Evolutionary conservation across 1,284 basidiomycete species (phyloP), one percentile per base, ranked within the genome.

Genomic region (Sanghuangporus sanghuang): DNA sequence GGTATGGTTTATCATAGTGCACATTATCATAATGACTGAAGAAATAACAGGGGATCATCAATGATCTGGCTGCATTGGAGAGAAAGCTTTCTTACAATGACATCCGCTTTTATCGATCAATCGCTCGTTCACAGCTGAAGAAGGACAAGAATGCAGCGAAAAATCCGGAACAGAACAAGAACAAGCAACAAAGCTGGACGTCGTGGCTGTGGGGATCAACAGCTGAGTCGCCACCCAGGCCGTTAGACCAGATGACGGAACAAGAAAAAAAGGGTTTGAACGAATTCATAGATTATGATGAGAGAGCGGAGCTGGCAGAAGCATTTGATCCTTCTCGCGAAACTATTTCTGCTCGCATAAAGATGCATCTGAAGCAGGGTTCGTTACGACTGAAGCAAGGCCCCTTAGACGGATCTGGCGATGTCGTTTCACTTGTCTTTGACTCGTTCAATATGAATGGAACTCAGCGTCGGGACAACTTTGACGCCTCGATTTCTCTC

Each of bases 21-120:
- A 7, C 21, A 38, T 39, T 32, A 35, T 16, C n/a, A n/a, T 32
- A 12, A 36, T 57, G 44, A 49, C 18, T 42, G 52, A 48, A 11
- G 32, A 38, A 54, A 57, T 16, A 18, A 62, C 36, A 48, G 63
- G 40, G 69, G 48, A 60, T 66, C 39, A 36, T 50, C n/a, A 68
- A 95, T 87, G 93, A 95, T 55, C 68, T 78, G 38, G 73, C 78
- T 57, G 78, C 77, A 5, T 78, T 99, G 59, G 98, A 99, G 73
- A 78, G 75, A 68, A 93, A 93, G 72, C 81, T 99, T 11, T 84
- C 87, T 0, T 99, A 98, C 72, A 94, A 98, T 73, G 97, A 99
- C 71, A 92, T 99, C 60, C 90, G 97, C 11, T 98, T 98, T 76
- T 99, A 98, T 78, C 87, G 97, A 27, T 98, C 96, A 3, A 94